phyloP scores from a whole-genome alignment of 1,139 yeast species.

The Saccharomyces hybrid region DNA sequence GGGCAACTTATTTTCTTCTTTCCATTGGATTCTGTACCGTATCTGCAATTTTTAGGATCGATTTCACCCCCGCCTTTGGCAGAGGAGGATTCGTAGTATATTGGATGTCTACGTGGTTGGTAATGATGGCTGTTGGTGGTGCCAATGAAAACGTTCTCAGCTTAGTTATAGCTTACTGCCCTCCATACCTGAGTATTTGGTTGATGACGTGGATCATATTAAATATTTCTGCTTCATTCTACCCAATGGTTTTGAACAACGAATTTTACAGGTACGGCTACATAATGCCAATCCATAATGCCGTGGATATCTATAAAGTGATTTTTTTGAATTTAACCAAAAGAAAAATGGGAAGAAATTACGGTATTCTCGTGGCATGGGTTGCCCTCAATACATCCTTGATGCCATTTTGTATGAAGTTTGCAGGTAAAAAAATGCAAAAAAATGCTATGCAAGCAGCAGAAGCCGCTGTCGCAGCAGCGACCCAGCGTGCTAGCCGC shows the following conservation, averaged over 20 bases:
- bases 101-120: slow-evolving; percentile 56
- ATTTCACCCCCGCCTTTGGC: slow-evolving; percentile 49
- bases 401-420: slow-evolving; percentile 40
- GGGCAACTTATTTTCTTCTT: slow-evolving; percentile 43
- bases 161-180: slow-evolving; percentile 39
- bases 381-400: slow-evolving; percentile 40
- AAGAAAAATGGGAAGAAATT: slow-evolving; percentile 49
- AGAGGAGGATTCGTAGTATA: slow-evolving; percentile 54
- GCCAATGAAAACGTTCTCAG: slow-evolving; percentile 54
- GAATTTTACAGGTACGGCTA: slow-evolving; percentile 56
- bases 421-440: slow-evolving; percentile 29
- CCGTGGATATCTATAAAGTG: slow-evolving; percentile 49
- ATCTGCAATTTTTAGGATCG: slow-evolving; percentile 54
- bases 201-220: slow-evolving; percentile 48
- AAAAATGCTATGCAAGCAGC: slow-evolving; percentile 19
- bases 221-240: slow-evolving; percentile 55
- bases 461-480: slow-evolving; percentile 7
- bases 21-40: slow-evolving; percentile 50
- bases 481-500: background rate
- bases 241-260: slow-evolving; percentile 48
- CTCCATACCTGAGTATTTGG: slow-evolving; percentile 56
- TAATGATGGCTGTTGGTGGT: slow-evolving; percentile 57
- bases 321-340: slow-evolving; percentile 51
- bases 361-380: slow-evolving; percentile 56
- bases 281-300: slow-evolving; percentile 57